Percentiles rank a stretch among this genome's conserved stretches.
Conservation (phyloP, 495 filamentous ascomycete genomes). For the Annulohypoxylon maeteangense region DNA sequence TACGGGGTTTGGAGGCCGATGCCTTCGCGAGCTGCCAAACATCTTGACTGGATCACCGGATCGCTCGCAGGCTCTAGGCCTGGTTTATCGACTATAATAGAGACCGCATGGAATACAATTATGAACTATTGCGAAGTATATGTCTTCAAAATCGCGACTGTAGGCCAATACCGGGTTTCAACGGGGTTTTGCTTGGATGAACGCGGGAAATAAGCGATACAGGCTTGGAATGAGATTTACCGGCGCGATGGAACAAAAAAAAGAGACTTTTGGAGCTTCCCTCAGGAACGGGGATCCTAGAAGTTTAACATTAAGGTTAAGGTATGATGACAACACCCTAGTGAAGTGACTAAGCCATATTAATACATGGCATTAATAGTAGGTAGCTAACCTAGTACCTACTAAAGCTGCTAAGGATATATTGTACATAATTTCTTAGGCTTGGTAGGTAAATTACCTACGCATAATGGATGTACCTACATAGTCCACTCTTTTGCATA, state of each 20-base stretch:
- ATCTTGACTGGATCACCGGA: conserved; percentile 45
- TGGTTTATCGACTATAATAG: conserved; percentile 39
- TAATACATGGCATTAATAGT: neutral
- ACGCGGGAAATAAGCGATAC: conserved; percentile 24
- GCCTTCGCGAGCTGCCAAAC: conserved; percentile 58
- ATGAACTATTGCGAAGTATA: conserved; percentile 14
- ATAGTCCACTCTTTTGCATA: neutral
- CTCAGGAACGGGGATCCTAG: conserved; percentile 35
- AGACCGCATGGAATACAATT: conserved; percentile 40
- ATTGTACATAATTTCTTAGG: too few relatives aligned
- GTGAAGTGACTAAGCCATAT: conserved; percentile 27
- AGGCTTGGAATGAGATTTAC: conserved; percentile 25
- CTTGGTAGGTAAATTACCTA: too few relatives aligned
- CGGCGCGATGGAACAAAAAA: conserved; percentile 30
- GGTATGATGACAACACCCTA: conserved; percentile 38
- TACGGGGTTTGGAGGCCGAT: conserved; percentile 58
- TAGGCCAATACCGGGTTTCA: neutral
- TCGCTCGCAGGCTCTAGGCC: conserved; percentile 41
- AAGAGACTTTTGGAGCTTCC: conserved; percentile 17
- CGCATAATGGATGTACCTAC: too few relatives aligned
- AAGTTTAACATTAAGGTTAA: conserved; percentile 14
- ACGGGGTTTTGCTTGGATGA: conserved; percentile 13
- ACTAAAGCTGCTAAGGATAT: neutral
- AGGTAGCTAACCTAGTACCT: neutral
- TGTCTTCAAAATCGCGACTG: conserved; percentile 7